Conservation (phyloP, 345 rosid genomes). For the Acer yangbiense region DNA sequence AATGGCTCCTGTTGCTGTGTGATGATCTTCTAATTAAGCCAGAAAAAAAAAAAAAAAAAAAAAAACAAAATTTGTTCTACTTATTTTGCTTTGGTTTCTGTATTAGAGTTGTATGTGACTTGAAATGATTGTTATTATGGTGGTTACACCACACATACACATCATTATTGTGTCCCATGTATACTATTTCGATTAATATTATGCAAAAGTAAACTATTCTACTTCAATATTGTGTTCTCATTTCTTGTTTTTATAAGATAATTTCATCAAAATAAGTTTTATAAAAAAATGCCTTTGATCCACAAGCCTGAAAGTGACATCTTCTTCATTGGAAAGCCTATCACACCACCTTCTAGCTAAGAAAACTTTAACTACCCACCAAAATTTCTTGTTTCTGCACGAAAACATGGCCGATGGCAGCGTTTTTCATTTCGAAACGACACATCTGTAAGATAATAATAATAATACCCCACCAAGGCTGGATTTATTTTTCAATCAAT, state of each 20-base stretch:
- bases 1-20: not conserved
- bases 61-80: not conserved
- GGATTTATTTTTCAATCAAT: too few relatives aligned
- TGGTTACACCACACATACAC: not conserved
- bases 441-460: too few relatives aligned
- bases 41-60: not conserved
- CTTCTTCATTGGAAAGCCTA: too few relatives aligned
- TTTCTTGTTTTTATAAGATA: not conserved
- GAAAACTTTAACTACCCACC: too few relatives aligned
- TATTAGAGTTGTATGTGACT: not conserved
- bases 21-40: not conserved
- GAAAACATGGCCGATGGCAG: too few relatives aligned
- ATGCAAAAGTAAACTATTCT: not conserved
- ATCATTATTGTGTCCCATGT: not conserved
- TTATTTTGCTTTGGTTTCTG: slow-evolving; percentile 1
- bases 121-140: not conserved
- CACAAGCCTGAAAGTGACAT: too few relatives aligned
- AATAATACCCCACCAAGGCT: too few relatives aligned
- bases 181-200: not conserved
- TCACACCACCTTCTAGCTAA: too few relatives aligned
- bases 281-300: too few relatives aligned
- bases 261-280: too few relatives aligned
- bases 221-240: not conserved
- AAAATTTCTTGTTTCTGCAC: too few relatives aligned
- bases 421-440: too few relatives aligned